Evolutionary conservation across 2,329 filamentous ascomycete genomes (phyloP), one percentile per base, ranked within the genome.

Genomic region (Capronia epimyces): DNA sequence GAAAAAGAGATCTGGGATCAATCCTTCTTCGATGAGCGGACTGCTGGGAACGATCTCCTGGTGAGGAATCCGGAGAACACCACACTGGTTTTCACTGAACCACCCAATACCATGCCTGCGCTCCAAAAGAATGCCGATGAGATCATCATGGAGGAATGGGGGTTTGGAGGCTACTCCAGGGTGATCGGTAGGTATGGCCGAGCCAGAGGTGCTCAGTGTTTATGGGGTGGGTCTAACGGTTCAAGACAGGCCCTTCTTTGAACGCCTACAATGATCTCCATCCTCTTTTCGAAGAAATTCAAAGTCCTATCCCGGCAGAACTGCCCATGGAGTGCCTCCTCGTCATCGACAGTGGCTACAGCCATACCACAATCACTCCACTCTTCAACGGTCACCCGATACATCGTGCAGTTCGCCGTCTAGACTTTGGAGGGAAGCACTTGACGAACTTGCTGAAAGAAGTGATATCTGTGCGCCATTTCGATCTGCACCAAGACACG

Each of bases 131-230:
- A 96, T 66, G 89, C 88, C 61, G 93, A 98, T 64, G 91, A 98
- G 72, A 89, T 98, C 65, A 81, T 97, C 1, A 97, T 98, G 73
- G 93, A 98, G 66, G 90, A 97, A 66, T 98, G 93, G 72, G 88
- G 88, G 2, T 98, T 98, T 69, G 80, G 84, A 9, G 85, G 86
- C 59, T 95, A 95, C 70, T 86, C 85, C 58, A 81, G 93, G 54
- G 83, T 81, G 50, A 74, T 87, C 57, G 87, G 87, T 79, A 65
- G 60, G 74, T 80, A 66, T 37, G 34, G 42, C 22, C 36, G 24
- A 18, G 41, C 31, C 34, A 39, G 24, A 36, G 27, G 16, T 44
- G 41, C 15, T 43, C 18, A 8, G 25, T 4, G 20, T 18, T n/a
- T n/a, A n/a, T n/a, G n/a, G n/a, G n/a, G n/a, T n/a, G n/a, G n/a